phyloP scores from a whole-genome alignment of 176 grass and related monocot genomes.

The Oryza punctata region DNA sequence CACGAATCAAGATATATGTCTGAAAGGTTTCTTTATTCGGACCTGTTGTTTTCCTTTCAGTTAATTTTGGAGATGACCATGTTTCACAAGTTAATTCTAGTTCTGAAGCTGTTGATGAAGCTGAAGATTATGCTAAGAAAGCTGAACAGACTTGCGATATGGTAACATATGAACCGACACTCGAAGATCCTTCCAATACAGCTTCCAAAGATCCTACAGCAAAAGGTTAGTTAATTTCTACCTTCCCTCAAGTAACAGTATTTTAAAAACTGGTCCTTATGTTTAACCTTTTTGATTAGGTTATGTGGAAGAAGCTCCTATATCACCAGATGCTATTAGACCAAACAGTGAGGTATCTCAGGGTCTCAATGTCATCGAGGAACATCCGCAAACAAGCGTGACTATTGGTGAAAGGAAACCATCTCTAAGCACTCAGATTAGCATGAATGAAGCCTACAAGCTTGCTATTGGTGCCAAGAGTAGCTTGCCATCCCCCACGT shows the following conservation, averaged over 20 bases:
- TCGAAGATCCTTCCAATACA: slow-evolving; percentile 35
- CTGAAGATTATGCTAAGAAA: slow-evolving; percentile 32
- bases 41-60: slow-evolving; percentile 18
- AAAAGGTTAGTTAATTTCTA: slow-evolving; percentile 28
- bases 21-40: slow-evolving; percentile 48
- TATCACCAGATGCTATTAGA: slow-evolving; percentile 22
- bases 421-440: slow-evolving; percentile 66
- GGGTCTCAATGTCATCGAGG: slow-evolving; percentile 31
- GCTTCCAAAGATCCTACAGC: slow-evolving; percentile 18
- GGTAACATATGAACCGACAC: slow-evolving; percentile 10
- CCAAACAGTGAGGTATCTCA: slow-evolving; percentile 37
- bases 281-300: slow-evolving; percentile 30
- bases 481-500: slow-evolving; percentile 63
- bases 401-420: slow-evolving; percentile 39
- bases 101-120: slow-evolving; percentile 34
- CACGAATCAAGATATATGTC: slow-evolving; percentile 27
- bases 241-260: slow-evolving; percentile 20
- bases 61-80: slow-evolving; percentile 2
- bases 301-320: slow-evolving; percentile 30
- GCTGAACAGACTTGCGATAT: slow-evolving; percentile 27
- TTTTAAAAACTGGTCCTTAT: slow-evolving; percentile 22
- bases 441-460: slow-evolving; percentile 77
- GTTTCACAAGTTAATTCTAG: slow-evolving; percentile 29
- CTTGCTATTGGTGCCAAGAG: slow-evolving; percentile 57
- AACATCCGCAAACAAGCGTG: slow-evolving; percentile 41